Evolutionary conservation across 306 rosid species (phyloP), one percentile per base, ranked within the genome.

Genomic region (Fagus sylvatica): DNA sequence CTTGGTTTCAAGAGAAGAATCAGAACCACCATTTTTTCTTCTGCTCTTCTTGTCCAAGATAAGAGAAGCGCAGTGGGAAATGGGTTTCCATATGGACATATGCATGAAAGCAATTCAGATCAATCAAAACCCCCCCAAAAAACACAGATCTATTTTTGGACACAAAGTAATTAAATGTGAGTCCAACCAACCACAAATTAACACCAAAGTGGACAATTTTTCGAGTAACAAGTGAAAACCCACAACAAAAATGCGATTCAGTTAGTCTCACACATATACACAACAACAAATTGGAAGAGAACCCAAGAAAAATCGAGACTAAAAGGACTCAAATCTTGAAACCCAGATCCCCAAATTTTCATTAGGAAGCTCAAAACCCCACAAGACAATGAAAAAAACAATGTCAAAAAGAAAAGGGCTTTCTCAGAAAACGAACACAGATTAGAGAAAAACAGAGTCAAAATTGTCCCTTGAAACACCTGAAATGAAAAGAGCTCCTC

Each of bases 11-110:
- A 68, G 80, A 13, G 51, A 48, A 1, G 98, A 91, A 37, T 87
- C 84, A 8, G 87, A 76, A 74, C 82, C 93, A 74, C 82, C 93
- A 73, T 87, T 87, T 82, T 81, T 88, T 75, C 79, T 86, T 75
- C 85, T 86, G 82, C 89, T 69, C 90, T 91, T 92, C 88, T 92
- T 94, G 85, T 93, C 99, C 96, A 88, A 76, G 74, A 95, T 69
- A 79, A 95, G 79, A 78, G 98, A 77, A 53, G 98, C 99, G 82
- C 98, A 95, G 81, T 95, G 99, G 67, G 97, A 87, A 81, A 95
- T 93, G 42, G 97, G 98, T 87, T 95, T 95, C 98, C 99, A 95
- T 79, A 95, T 84, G 81, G 98, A 93, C 68, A 95, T 89, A 93
- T 90, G 98, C 98, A 95, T 93, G 79, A 77, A 87, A 78, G 75